phyloP scores from a whole-genome alignment of 345 rosid genomes.

The Pelargonium nanum region DNA sequence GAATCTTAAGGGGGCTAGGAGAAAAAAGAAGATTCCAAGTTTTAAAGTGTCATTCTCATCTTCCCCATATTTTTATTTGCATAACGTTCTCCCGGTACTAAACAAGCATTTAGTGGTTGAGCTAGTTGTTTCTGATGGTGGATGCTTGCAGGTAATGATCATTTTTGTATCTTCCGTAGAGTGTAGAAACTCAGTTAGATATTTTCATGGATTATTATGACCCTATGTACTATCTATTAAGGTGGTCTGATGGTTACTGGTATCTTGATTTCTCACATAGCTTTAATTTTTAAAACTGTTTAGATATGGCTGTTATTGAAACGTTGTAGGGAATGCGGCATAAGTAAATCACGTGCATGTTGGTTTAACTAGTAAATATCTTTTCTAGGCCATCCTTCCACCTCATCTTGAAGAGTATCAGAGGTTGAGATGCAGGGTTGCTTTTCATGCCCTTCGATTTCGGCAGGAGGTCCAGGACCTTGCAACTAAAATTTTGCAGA shows the following conservation, averaged over 20 bases:
- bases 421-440: slow-evolving; percentile 86
- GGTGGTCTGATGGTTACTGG: no score
- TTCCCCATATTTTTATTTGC: slow-evolving; percentile 79
- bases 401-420: slow-evolving; percentile 78
- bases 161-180: not conserved
- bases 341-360: not conserved
- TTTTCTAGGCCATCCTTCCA: slow-evolving; percentile 64
- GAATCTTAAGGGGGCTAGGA: slow-evolving; percentile 77
- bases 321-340: no score
- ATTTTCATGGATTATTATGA: no score
- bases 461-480: slow-evolving; percentile 86
- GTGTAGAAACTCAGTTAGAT: not conserved
- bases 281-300: no score
- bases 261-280: no score
- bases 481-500: slow-evolving; percentile 60
- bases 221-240: no score
- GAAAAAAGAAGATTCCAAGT: slow-evolving; percentile 78
- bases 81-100: slow-evolving; percentile 74
- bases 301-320: no score
- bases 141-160: slow-evolving; percentile 76
- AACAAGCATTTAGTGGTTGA: slow-evolving; percentile 83
- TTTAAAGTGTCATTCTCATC: slow-evolving; percentile 68
- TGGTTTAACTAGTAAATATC: not conserved
- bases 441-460: slow-evolving; percentile 74
- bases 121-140: slow-evolving; percentile 77